Conservation (phyloP, 2,329 filamentous ascomycete species). For the Ophiostoma himal-ulmi region DNA sequence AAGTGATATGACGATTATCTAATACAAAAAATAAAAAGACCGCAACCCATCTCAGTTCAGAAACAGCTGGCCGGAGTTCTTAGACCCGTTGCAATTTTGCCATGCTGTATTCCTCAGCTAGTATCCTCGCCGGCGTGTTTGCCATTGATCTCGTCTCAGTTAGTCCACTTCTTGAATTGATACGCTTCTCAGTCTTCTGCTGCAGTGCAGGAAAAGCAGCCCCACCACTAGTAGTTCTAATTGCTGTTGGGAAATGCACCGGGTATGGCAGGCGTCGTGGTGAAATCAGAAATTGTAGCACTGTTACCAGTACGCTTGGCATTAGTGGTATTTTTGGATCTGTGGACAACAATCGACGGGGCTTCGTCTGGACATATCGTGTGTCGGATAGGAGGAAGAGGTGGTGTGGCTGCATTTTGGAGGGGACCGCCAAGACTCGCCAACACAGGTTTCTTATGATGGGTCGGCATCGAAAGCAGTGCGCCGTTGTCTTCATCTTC, state of each 20-base stretch:
- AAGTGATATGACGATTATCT: not conserved
- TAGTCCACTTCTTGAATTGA: not conserved
- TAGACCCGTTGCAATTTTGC: not conserved
- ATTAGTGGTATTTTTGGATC: not conserved
- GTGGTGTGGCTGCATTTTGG: not conserved
- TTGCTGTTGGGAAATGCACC: not conserved
- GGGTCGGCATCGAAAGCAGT: not conserved
- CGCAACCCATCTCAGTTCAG: not conserved
- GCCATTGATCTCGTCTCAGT: not conserved
- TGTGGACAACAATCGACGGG: constrained; percentile 9
- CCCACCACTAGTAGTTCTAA: not conserved
- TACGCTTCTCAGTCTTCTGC: not conserved
- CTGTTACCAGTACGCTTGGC: not conserved
- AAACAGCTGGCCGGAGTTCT: not conserved
- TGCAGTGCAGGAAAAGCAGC: not conserved
- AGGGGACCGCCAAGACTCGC: not conserved
- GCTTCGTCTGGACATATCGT: not conserved
- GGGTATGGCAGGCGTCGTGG: not conserved
- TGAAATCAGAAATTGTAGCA: not conserved
- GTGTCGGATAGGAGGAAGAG: not conserved
- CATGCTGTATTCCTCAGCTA: not conserved
- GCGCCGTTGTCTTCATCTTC: not conserved
- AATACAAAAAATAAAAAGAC: not conserved
- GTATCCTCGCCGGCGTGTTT: not conserved
- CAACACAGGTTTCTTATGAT: not conserved